Evolutionary conservation across 2,329 filamentous ascomycete genomes (phyloP).

Genomic region (Dactylonectria macrodidyma): DNA sequence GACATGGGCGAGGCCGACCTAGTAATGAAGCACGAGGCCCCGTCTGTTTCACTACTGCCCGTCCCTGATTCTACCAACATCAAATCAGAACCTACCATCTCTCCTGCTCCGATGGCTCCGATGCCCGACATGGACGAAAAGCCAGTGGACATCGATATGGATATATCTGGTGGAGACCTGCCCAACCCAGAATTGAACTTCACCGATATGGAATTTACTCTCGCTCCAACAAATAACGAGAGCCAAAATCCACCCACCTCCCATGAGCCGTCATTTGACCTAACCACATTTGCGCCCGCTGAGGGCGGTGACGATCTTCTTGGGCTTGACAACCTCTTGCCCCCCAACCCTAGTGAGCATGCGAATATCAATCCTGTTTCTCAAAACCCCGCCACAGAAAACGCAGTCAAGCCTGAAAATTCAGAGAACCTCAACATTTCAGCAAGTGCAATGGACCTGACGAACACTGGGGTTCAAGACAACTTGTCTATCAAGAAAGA

Average conservation of each 20-base stretch:
- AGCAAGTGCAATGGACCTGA: not conserved
- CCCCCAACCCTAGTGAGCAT: slow-evolving; percentile 42
- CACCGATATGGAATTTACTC: slow-evolving; percentile 70
- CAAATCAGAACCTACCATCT: slow-evolving; percentile 49
- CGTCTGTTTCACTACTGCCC: slow-evolving; percentile 30
- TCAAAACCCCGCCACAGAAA: slow-evolving; percentile 29
- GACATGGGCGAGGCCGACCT: slow-evolving; percentile 42
- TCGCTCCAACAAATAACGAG: slow-evolving; percentile 60
- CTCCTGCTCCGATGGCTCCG: slow-evolving; percentile 45
- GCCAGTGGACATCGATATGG: slow-evolving; percentile 42
- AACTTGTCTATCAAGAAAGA: slow-evolving; percentile 36
- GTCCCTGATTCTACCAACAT: slow-evolving; percentile 42
- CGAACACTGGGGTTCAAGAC: slow-evolving; percentile 11
- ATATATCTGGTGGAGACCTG: slow-evolving; percentile 35
- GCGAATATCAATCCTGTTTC: slow-evolving; percentile 25
- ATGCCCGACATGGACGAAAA: slow-evolving; percentile 49
- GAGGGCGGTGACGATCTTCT: slow-evolving; percentile 51
- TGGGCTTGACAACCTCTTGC: slow-evolving; percentile 50
- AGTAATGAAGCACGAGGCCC: slow-evolving; percentile 43
- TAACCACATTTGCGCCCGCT: slow-evolving; percentile 59
- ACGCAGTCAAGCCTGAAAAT: slow-evolving; percentile 32
- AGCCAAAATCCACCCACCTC: slow-evolving; percentile 41
- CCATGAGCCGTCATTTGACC: slow-evolving; percentile 61
- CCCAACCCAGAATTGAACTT: slow-evolving; percentile 62
- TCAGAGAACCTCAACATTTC: slow-evolving; percentile 17